Base-by-base conservation (phyloP, 2,329 filamentous ascomycete species). In the Pseudocercospora macadamiae region DNA sequence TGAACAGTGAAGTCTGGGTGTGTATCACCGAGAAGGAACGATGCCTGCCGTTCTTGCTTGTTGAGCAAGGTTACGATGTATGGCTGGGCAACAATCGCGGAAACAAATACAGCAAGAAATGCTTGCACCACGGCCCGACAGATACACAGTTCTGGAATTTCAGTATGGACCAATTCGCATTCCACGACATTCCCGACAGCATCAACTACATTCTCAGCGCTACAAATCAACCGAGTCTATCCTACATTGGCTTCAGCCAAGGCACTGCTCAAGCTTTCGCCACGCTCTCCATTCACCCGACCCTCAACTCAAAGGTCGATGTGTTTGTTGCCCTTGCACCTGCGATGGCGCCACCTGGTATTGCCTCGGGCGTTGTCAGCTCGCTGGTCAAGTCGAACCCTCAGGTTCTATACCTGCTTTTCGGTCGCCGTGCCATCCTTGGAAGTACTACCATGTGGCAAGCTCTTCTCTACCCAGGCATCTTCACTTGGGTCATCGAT, bases 1-100 rank as follows among this genome's bases (percentile, higher is more conserved):
- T 99, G 95, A 97, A 97, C 76, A 96, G 92, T 68, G 95, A 99
- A 75, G 93, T 99, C 30, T 99, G 95, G 95, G 91, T 97, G 7
- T 96, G 91, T 71, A 78, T 93, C 71, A 96, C 93, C 0, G 90
- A 97, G 66, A 87, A 88, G 66, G 84, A 96, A 74, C 85, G 93
- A 66, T 93, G 89, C 66, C 80, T 99, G 36, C 91, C 95, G 0
- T 97, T 99, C 72, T 84, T 89, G 66, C 80, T 99, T 42, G 91
- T 96, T 0, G 91, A 97, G 70, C 84, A 85, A 69, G 95, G 95
- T 2, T 99, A 96, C 69, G 95, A 99, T 79, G 93, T 97, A 64
- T 99, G 95, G 91, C 82, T 99, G 62, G 95, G 95, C 51, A 99
- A 99, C 75, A 99, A 99, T 71, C 88, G 95, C 32, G 95, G 95